Evolutionary conservation across 192 early-diverging fungal species (phyloP).

Genomic region (Funneliformis geosporum): DNA sequence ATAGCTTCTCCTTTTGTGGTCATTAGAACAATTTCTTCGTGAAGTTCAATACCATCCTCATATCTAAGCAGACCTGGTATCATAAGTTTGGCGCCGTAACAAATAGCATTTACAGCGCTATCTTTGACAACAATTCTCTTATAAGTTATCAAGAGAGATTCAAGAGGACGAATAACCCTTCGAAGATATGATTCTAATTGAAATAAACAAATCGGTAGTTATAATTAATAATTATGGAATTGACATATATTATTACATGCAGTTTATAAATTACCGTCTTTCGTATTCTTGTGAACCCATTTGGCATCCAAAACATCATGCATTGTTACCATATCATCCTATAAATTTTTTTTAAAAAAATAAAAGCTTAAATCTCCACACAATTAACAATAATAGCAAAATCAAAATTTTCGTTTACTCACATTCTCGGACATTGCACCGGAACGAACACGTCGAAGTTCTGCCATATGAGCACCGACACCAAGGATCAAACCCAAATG

Average conservation of each 20-base stretch:
- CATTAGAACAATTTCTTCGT: conserved; percentile 98
- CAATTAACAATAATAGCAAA: not conserved
- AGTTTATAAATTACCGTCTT: conserved; percentile 54
- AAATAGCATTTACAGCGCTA: conserved; percentile 96
- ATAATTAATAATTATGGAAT: conserved; percentile 3
- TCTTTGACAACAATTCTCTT: conserved; percentile 99
- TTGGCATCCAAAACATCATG: conserved; percentile 99
- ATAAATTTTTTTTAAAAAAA: not conserved
- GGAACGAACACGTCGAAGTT: conserved; percentile 94
- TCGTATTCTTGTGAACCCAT: conserved; percentile 97
- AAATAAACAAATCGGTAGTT: not conserved
- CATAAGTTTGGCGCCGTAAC: conserved; percentile 99
- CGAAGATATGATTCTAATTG: conserved; percentile 86
- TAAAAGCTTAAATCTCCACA: not conserved
- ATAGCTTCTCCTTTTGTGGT: conserved; percentile 99
- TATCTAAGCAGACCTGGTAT: conserved; percentile 96
- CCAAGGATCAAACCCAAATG: conserved; percentile 94
- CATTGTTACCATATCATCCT: conserved; percentile 96
- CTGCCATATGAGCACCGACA: conserved; percentile 99
- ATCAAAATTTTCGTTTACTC: conserved; percentile 26
- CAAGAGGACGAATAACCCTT: conserved; percentile 88
- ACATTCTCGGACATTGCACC: conserved; percentile 88
- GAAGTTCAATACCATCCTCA: conserved; percentile 91
- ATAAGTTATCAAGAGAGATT: conserved; percentile 90
- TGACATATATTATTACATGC: not conserved